These are phyloP conservation scores for Henningerozyma blattae DNA, from an alignment of 805 yeast genomes.

Conservation along the genomic window DNA sequence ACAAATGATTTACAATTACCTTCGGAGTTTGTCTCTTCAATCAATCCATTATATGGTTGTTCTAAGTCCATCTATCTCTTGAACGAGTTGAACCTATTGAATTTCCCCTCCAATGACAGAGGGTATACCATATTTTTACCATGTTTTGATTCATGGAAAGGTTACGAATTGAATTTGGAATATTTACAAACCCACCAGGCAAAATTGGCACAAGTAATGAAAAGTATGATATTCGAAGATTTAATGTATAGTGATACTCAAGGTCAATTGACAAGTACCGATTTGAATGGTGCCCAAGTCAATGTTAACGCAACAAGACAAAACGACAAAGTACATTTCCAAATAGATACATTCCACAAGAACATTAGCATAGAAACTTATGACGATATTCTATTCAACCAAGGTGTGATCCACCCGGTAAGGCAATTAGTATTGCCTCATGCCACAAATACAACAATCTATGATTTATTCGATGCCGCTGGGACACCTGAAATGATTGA, in stretches of 20 bases:
- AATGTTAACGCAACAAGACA: not conserved
- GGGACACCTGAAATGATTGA: slow-evolving; percentile 35
- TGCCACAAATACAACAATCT: slow-evolving; percentile 37
- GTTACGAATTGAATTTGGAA: slow-evolving; percentile 44
- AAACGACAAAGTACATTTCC: not conserved
- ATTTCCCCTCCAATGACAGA: slow-evolving; percentile 37
- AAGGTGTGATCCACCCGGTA: slow-evolving; percentile 77
- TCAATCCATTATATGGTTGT: slow-evolving; percentile 53
- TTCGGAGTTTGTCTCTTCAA: slow-evolving; percentile 45
- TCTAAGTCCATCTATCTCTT: slow-evolving; percentile 52
- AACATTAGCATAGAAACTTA: slow-evolving; percentile 22
- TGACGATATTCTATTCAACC: slow-evolving; percentile 61
- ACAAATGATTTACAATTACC: slow-evolving; percentile 56
- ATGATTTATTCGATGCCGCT: slow-evolving; percentile 45
- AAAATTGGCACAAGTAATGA: slow-evolving; percentile 40
- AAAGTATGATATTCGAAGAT: slow-evolving; percentile 48
- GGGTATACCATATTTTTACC: slow-evolving; percentile 79
- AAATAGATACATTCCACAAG: slow-evolving; percentile 12
- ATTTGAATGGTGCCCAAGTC: slow-evolving; percentile 17
- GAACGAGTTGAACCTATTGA: slow-evolving; percentile 37
- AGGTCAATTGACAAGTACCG: slow-evolving; percentile 17
- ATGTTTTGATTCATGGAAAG: slow-evolving; percentile 60
- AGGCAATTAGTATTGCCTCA: slow-evolving; percentile 45
- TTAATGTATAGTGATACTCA: slow-evolving; percentile 55
- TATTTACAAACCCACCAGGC: slow-evolving; percentile 43